These are phyloP conservation scores for Dipteronia sinensis DNA, from an alignment of 345 rosid species.

Conservation along the genomic window DNA sequence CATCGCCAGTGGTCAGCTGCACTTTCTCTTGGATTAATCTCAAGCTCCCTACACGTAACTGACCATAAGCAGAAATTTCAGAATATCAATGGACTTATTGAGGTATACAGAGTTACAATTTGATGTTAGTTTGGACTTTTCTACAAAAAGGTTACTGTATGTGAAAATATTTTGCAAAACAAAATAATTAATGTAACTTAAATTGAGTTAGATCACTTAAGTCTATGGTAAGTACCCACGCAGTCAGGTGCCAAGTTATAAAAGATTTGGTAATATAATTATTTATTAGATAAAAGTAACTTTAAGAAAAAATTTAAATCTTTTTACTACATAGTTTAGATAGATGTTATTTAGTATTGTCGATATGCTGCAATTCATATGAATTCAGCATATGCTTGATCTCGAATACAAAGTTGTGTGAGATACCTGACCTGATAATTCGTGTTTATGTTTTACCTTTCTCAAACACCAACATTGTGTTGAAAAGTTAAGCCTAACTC, in stretches of 20 bases:
- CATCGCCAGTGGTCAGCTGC: conserved; percentile 96
- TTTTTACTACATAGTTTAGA: neutral
- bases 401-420: neutral
- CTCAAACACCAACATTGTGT: neutral
- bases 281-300: neutral
- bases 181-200: neutral
- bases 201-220: neutral
- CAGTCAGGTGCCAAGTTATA: neutral
- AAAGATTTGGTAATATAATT: neutral
- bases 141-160: neutral
- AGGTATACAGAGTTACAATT: conserved; percentile 48
- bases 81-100: conserved; percentile 68
- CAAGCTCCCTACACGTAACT: conserved; percentile 74
- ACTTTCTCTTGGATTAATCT: conserved; percentile 85
- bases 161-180: conserved; percentile 8
- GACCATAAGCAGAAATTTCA: conserved; percentile 80
- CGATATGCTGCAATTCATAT: neutral
- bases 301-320: neutral
- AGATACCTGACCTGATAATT: no score
- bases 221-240: neutral
- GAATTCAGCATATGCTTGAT: neutral
- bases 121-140: conserved; percentile 9
- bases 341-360: neutral
- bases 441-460: neutral
- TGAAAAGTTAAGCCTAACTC: neutral